A percentile compares a stretch with the other conserved stretches of the same genome.
phyloP scores from a whole-genome alignment of 495 filamentous ascomycete genomes.

The Eremomyces bilateralis region DNA sequence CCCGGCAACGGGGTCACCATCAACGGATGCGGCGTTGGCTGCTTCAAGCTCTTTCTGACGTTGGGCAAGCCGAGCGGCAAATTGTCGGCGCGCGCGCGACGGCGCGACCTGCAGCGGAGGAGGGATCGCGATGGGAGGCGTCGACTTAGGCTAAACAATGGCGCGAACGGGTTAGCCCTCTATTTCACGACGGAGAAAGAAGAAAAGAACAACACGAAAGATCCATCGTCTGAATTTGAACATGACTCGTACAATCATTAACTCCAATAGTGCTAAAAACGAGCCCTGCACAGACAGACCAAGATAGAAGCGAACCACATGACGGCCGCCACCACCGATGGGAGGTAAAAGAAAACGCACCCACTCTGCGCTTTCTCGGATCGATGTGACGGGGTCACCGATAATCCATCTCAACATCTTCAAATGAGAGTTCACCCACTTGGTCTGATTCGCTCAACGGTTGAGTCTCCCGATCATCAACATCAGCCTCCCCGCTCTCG shows the following conservation, averaged over 20 bases:
- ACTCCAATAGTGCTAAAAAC: no score
- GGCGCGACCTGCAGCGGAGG: constrained; percentile 59
- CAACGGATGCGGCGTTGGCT: background rate
- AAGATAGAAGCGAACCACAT: background rate
- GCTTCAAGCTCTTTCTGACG: constrained; percentile 18
- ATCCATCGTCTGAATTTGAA: background rate
- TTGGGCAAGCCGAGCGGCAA: constrained; percentile 61
- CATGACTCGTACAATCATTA: no score
- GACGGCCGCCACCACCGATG: background rate
- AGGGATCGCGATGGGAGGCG: constrained; percentile 30
- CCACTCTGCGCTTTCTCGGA: no score
- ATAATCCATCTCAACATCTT: constrained; percentile 34
- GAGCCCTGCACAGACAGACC: background rate
- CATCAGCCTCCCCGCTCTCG: constrained; percentile 8
- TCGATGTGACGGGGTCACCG: no score
- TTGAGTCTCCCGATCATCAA: no score
- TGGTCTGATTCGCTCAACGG: constrained; percentile 33
- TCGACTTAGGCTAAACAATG: constrained; percentile 22
- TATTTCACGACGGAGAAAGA: background rate
- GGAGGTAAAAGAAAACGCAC: no score
- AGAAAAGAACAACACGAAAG: constrained; percentile 1
- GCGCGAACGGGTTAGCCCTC: background rate
- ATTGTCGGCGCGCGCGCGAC: constrained; percentile 65
- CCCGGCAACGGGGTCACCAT: background rate
- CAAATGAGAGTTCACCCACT: constrained; percentile 41